Evolutionary conservation across 331 rosid species (phyloP).

Genomic region (Quercus phellos): DNA sequence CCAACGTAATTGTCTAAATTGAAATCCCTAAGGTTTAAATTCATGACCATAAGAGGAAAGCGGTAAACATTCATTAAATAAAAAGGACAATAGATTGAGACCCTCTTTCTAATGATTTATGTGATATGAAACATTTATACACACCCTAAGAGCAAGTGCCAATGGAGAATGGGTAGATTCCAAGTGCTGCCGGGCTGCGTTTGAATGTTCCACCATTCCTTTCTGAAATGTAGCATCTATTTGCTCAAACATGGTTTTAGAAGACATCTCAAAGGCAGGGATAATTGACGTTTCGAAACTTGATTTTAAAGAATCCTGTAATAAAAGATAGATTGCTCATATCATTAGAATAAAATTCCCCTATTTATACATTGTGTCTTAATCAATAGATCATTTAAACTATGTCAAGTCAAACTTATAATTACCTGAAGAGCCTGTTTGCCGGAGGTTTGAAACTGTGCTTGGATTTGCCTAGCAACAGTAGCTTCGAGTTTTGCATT

Average conservation of each 20-base stretch:
- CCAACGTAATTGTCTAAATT: background rate
- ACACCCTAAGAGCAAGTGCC: conserved; percentile 81
- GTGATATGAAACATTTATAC: conserved; percentile 6
- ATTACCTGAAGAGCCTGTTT: conserved; percentile 93
- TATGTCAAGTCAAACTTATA: background rate
- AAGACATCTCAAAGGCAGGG: conserved; percentile 92
- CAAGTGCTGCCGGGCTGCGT: conserved; percentile 70
- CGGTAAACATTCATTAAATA: background rate
- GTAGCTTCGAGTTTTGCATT: conserved; percentile 83
- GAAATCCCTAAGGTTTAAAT: background rate
- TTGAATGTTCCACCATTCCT: conserved; percentile 89
- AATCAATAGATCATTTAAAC: background rate
- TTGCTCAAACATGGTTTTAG: conserved; percentile 97
- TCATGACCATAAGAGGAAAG: background rate
- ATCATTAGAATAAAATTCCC: conserved; percentile 11
- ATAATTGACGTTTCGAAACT: conserved; percentile 73
- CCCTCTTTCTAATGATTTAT: background rate
- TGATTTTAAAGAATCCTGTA: conserved; percentile 78
- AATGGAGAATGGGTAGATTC: conserved; percentile 79
- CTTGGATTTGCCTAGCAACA: conserved; percentile 95
- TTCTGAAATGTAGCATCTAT: conserved; percentile 88
- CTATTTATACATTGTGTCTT: background rate
- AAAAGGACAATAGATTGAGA: background rate
- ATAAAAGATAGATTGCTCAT: conserved; percentile 13
- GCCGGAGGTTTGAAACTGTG: conserved; percentile 94